Base-by-base conservation (phyloP, 1,284 basidiomycete species). In the Leccinum idahoense region DNA sequence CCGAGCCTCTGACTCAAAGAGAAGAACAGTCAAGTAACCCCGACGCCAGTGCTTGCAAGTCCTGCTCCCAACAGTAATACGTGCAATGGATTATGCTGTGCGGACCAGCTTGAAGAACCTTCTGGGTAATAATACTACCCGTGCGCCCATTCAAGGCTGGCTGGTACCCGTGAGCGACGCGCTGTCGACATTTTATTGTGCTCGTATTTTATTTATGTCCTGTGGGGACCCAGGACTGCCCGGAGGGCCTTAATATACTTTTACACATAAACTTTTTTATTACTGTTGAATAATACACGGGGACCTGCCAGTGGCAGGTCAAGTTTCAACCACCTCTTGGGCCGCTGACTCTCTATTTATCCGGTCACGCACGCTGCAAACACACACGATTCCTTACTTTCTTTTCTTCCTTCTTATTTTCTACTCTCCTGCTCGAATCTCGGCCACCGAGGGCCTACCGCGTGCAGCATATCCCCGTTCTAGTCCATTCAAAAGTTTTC, bases 261-360 rank as follows among this genome's bases (percentile, higher is more conserved):
- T 29, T 29, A 29, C 26, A 29, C 26, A 29, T 29, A 29, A 29
- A 29, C 26, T 29, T 90, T 32, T 55, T 23, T 23, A 11, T 14
- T 11, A 23, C 20, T 8, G 46, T 51, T 51, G 49, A 23, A 23
- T 51, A 51, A 51, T 51, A 23, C 11, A 23, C 49, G 5, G 15
- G 23, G 10, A n/a, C 12, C 14, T 18, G 37, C 23, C 23, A 23
- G 23, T 23, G 23, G n/a, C 20, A 7, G 5, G 4, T 11, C 55
- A n/a, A 23, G 23, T 23, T 23, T 23, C 23, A 23, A 23, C 54
- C 32, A 14, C 18, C 15, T 51, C 20, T 4, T 18, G 41, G 23
- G 23, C 23, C 23, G 23, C 23, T 23, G 23, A 7, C 35, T 39
- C n/a, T 15, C 14, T 59, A n/a, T 32, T 7, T 23, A 23, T 51